Conservation (phyloP, 768 basidiomycete genomes). For the Boletus insuetus region DNA sequence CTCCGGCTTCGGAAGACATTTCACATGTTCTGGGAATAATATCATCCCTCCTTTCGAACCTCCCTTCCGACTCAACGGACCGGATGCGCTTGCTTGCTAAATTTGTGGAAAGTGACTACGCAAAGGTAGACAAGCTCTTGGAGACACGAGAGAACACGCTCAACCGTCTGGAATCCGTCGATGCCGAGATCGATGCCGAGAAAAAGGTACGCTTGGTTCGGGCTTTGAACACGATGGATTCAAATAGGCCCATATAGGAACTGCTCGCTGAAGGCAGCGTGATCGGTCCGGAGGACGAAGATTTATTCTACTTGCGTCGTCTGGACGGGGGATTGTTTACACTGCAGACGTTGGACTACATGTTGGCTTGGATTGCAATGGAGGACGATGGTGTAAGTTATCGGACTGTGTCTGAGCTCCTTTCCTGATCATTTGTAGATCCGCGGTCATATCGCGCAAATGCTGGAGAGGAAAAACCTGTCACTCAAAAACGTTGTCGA, state of each 20-base stretch:
- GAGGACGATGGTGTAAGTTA: conserved; percentile 92
- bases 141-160: conserved; percentile 79
- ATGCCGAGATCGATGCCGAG: conserved; percentile 68
- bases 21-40: conserved; percentile 87
- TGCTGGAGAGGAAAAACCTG: conserved; percentile 72
- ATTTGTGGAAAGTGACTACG: conserved; percentile 90
- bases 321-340: conserved; percentile 87
- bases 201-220: conserved; percentile 47
- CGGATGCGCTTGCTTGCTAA: conserved; percentile 85
- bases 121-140: conserved; percentile 90
- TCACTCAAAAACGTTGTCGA: conserved; percentile 67
- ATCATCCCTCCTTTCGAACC: conserved; percentile 82
- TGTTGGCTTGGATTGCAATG: conserved; percentile 93
- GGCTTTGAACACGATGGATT: neutral
- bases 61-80: conserved; percentile 78
- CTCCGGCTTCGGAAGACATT: conserved; percentile 72
- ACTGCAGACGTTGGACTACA: conserved; percentile 89
- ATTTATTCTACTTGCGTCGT: conserved; percentile 79
- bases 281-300: conserved; percentile 59
- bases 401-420: neutral
- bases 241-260: conserved; percentile 37
- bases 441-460: conserved; percentile 66
- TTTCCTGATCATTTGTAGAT: conserved; percentile 50
- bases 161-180: conserved; percentile 54
- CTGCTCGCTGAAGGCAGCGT: conserved; percentile 56